Base-by-base conservation (phyloP, 306 rosid species). In the Corylus avellana region DNA sequence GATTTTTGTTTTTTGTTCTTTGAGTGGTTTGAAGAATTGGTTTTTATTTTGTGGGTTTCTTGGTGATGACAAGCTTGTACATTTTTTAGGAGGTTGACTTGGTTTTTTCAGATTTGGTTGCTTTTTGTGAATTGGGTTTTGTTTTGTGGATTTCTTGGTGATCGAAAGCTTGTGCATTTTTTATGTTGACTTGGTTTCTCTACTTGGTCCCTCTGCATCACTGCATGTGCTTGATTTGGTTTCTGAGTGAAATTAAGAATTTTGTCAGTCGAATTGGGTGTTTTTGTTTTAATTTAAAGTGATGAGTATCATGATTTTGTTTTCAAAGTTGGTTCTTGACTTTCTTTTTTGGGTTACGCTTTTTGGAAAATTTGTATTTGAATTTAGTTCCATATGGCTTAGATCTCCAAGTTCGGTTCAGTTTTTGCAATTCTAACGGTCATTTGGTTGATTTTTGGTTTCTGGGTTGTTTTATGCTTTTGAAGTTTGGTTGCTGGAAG, bases 361-460 rank as follows among this genome's bases (percentile, higher is more conserved):
- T 64, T 58, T 53, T 44, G 35, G 35, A 4, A 47, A 27, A 20
- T 8, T 75, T 22, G 12, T n/a, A 62, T 14, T 49, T 73, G 66
- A 67, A 72, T 53, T 82, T 66, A n/a, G 8, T 7, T 14, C 16
- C 12, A 22, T 61, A 14, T 66, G 48, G 64, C 72, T 75, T 79
- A 75, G 87, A 82, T 87, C 86, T 85, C 79, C 80, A 77, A 47
- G 74, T 77, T 74, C 51, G 68, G 39, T 61, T 74, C 67, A 87
- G 64, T 17, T 13, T 77, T 81, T 35, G 81, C 37, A 18, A 14
- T 68, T 80, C 17, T 74, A 46, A 67, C 44, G 79, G 61, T 42
- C 13, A 12, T 62, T 61, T 18, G 11, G 22, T 32, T 35, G 8
- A 25, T 39, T 66, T 70, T 27, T 18, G 63, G 58, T 58, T 17